These are phyloP conservation scores for Scheffersomyces illinoinensis DNA, from an alignment of 1,139 yeast species.

Conservation along the genomic window DNA sequence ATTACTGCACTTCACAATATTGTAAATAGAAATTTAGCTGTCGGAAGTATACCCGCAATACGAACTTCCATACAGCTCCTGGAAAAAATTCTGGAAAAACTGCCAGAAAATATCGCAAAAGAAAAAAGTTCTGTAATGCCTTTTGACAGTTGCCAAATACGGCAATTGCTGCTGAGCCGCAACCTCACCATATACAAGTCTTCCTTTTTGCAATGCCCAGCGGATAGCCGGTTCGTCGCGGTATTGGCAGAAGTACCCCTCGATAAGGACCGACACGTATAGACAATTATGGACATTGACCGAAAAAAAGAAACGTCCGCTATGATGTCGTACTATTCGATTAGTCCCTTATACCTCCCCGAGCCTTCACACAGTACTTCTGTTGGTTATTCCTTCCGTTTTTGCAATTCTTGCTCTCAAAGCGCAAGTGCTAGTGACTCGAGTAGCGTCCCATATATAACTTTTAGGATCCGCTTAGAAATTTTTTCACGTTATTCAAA, in stretches of 20 bases:
- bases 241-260: neutral
- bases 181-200: neutral
- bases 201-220: neutral
- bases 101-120: neutral
- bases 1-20: no score
- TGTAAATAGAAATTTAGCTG: neutral
- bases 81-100: neutral
- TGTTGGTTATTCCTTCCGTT: neutral
- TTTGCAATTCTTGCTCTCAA: neutral
- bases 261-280: neutral
- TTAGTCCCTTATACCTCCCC: neutral
- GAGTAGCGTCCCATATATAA: neutral
- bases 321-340: neutral
- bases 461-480: neutral
- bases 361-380: neutral
- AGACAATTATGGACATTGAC: neutral
- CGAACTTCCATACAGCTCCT: neutral
- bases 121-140: neutral
- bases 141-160: neutral
- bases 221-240: neutral
- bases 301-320: neutral
- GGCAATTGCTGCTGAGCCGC: neutral
- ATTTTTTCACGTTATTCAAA: neutral
- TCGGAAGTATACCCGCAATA: neutral
- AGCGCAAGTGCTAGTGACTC: neutral